Evolutionary conservation across 768 basidiomycete genomes (phyloP).

Genomic region (Termitomyces sp.): DNA sequence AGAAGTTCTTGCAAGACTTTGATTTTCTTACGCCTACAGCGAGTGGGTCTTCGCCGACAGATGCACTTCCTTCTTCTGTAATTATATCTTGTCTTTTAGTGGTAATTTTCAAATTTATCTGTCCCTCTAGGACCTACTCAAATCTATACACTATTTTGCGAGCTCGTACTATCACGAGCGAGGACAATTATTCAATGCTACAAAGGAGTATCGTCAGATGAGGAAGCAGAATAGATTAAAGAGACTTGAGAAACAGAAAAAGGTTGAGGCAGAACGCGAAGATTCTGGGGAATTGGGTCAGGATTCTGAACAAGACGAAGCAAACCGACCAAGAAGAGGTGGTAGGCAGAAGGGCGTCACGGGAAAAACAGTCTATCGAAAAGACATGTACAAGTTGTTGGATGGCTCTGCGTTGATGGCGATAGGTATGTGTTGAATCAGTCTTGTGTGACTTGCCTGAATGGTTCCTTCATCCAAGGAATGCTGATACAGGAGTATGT

Average conservation of each 20-base stretch:
- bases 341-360: slow-evolving; percentile 19
- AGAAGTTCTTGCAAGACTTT: slow-evolving; percentile 47
- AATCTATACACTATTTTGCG: slow-evolving; percentile 48
- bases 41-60: slow-evolving; percentile 7
- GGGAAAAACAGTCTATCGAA: slow-evolving; percentile 24
- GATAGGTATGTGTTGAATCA: slow-evolving; percentile 43
- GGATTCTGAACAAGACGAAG: slow-evolving; percentile 10
- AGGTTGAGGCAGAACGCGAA: slow-evolving; percentile 15
- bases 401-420: slow-evolving; percentile 75
- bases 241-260: slow-evolving; percentile 17
- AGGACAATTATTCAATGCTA: slow-evolving; percentile 55
- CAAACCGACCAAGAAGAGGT: slow-evolving; percentile 8
- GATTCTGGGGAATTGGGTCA: slow-evolving; percentile 13
- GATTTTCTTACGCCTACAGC: slow-evolving; percentile 48
- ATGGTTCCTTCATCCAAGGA: slow-evolving; percentile 29
- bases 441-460: not conserved
- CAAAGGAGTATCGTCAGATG: slow-evolving; percentile 44
- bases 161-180: slow-evolving; percentile 57
- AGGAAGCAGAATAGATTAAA: slow-evolving; percentile 32
- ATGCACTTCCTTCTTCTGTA: slow-evolving; percentile 51
- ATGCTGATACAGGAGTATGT: slow-evolving; percentile 72
- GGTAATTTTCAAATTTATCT: slow-evolving; percentile 10
- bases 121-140: slow-evolving; percentile 43
- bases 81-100: slow-evolving; percentile 19
- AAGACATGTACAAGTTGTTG: slow-evolving; percentile 75